A percentile compares a stretch with the other conserved stretches of the same genome.
phyloP scores from a whole-genome alignment of 257 asterid genomes.

The Solanum bulbocastanum region DNA sequence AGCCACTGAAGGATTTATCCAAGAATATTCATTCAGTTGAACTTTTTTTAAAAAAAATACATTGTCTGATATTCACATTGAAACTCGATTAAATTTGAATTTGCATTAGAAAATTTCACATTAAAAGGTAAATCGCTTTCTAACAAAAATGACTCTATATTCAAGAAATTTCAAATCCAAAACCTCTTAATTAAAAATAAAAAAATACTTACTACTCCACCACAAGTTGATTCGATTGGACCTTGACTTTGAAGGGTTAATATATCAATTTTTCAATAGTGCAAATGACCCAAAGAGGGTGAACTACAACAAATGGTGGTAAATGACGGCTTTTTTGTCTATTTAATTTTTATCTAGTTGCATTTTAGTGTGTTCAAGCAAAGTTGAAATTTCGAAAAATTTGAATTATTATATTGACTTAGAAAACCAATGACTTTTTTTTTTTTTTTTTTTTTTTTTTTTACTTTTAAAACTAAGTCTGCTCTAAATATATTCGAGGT shows the following conservation, averaged over 20 bases:
- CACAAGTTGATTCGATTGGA: neutral
- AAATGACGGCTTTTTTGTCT: neutral
- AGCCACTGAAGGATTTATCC: neutral
- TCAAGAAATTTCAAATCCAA: rapidly evolving
- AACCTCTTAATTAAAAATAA: too few species aligned
- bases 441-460: neutral
- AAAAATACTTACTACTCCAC: neutral
- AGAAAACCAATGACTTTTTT: neutral
- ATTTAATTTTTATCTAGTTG: neutral
- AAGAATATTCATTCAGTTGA: neutral
- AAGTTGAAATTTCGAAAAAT: neutral
- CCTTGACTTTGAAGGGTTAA: neutral
- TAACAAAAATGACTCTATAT: too few species aligned
- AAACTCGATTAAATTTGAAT: too few species aligned
- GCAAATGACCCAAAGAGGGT: neutral
- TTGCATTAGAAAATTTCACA: rapidly evolving
- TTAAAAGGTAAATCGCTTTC: rapidly evolving
- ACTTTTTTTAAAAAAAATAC: neutral
- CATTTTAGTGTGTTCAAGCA: neutral
- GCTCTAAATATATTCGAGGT: neutral
- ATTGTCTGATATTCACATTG: too few species aligned
- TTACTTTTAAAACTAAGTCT: neutral
- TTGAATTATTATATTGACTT: neutral
- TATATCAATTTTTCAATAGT: neutral
- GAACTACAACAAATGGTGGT: neutral